Evolutionary conservation across 371 early-diverging fungal genomes (phyloP).

Genomic region (Nematocida sp.): DNA sequence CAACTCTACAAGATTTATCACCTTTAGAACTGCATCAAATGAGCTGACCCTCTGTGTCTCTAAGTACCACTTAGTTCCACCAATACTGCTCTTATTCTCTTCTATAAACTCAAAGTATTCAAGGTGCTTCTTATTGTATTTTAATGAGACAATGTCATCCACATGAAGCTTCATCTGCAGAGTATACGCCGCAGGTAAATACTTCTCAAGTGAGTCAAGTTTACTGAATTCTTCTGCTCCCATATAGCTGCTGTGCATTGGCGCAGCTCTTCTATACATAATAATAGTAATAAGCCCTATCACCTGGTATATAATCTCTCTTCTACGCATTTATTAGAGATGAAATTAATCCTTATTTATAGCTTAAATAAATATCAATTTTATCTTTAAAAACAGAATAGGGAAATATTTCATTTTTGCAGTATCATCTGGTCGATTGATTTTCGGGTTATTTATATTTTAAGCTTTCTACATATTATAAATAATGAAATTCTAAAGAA

Average conservation of each 20-base stretch:
- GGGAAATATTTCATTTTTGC: neutral
- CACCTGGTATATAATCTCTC: too few species aligned
- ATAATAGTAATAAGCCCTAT: too few species aligned
- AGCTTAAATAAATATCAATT: neutral
- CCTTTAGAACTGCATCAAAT: neutral
- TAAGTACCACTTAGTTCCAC: neutral
- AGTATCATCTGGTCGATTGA: neutral
- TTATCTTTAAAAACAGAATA: neutral
- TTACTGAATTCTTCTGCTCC: too few species aligned
- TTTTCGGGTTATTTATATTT: neutral
- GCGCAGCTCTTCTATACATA: too few species aligned
- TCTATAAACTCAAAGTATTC: conserved; percentile 17
- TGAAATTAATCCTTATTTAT: neutral
- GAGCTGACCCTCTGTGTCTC: neutral
- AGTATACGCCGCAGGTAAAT: neutral
- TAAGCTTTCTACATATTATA: neutral
- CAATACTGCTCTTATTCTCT: neutral
- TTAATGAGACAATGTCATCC: neutral
- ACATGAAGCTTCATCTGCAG: neutral
- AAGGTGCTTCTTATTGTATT: neutral
- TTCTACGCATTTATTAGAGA: too few species aligned
- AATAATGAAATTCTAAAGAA: neutral
- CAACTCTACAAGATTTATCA: neutral
- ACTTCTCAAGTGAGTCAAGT: neutral
- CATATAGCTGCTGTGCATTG: too few species aligned